phyloP scores from a whole-genome alignment of 352 stramenopile species.

The Phytophthora uliginosa region DNA sequence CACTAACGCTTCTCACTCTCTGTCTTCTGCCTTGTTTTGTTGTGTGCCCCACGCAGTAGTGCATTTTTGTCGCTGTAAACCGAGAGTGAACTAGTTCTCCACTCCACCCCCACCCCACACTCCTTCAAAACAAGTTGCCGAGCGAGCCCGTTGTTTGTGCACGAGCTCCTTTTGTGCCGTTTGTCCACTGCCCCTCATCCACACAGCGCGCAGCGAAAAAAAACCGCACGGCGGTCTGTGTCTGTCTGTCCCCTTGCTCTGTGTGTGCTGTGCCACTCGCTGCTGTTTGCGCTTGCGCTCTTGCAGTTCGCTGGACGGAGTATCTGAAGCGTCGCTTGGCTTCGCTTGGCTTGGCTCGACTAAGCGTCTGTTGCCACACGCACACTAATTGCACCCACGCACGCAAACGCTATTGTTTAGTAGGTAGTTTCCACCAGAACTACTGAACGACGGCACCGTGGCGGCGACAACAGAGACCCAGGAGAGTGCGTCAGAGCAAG shows the following conservation, averaged over 20 bases:
- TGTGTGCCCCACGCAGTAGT: constrained; percentile 28
- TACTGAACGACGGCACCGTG: constrained; percentile 55
- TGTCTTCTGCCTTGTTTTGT: neutral
- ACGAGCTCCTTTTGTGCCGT: constrained; percentile 42
- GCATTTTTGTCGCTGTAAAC: constrained; percentile 32
- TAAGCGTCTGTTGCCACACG: constrained; percentile 6
- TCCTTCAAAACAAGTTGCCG: constrained; percentile 45
- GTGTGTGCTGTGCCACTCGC: constrained; percentile 20
- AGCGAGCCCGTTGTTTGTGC: constrained; percentile 46
- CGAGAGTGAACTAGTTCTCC: constrained; percentile 34
- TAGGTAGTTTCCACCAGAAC: constrained; percentile 45
- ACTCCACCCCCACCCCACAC: constrained; percentile 3
- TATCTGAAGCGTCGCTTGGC: constrained; percentile 22
- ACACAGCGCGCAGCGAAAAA: constrained; percentile 22
- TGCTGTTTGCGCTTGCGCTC: constrained; percentile 45
- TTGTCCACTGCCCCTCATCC: constrained; percentile 25
- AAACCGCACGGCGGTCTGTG: constrained; percentile 7
- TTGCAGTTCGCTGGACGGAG: constrained; percentile 32
- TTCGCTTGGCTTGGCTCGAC: constrained; percentile 11
- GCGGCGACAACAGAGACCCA: constrained; percentile 52
- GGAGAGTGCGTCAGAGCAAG: constrained; percentile 48
- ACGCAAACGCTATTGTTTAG: constrained; percentile 29
- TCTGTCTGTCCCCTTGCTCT: constrained; percentile 27
- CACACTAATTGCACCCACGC: constrained; percentile 7
- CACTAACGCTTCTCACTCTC: neutral